Conservation (phyloP, 2,329 filamentous ascomycete species). For the Falciphora oryzae region DNA sequence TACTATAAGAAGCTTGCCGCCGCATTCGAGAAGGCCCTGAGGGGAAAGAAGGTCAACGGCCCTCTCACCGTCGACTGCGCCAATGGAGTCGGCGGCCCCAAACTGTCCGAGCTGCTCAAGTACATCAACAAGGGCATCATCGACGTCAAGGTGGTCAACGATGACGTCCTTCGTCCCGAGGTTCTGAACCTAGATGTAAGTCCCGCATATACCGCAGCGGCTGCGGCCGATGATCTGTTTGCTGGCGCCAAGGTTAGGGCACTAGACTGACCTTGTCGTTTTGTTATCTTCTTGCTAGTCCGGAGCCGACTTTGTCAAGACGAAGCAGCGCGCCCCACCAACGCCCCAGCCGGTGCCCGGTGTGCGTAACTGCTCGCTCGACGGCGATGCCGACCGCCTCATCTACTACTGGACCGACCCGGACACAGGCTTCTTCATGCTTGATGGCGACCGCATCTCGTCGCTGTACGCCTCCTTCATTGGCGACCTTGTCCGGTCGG, state of each 20-base stretch:
- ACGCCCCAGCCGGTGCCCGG: constrained; percentile 70
- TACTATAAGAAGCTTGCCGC: constrained; percentile 90
- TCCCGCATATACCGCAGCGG: constrained; percentile 10
- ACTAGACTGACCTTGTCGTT: constrained; percentile 14
- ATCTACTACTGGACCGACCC: constrained; percentile 92
- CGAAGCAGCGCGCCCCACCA: constrained; percentile 84
- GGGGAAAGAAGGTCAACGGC: constrained; percentile 67
- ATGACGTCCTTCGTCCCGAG: constrained; percentile 86
- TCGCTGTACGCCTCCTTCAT: constrained; percentile 83
- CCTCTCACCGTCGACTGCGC: constrained; percentile 85
- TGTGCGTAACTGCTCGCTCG: constrained; percentile 81
- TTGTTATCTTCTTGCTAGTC: constrained; percentile 47
- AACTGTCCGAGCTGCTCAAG: constrained; percentile 81
- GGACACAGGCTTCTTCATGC: constrained; percentile 78
- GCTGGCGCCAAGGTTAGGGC: not conserved
- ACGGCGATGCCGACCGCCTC: constrained; percentile 91
- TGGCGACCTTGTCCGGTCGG: constrained; percentile 75
- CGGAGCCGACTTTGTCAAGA: constrained; percentile 97
- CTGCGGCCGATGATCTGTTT: not conserved
- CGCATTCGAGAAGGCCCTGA: constrained; percentile 80
- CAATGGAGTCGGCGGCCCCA: constrained; percentile 92
- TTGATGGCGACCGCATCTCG: constrained; percentile 95
- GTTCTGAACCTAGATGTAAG: constrained; percentile 80
- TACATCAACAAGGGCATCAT: constrained; percentile 62
- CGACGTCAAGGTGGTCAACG: constrained; percentile 83